Conservation (phyloP, 2,329 filamentous ascomycete species). For the Phialemoniopsis sp. region DNA sequence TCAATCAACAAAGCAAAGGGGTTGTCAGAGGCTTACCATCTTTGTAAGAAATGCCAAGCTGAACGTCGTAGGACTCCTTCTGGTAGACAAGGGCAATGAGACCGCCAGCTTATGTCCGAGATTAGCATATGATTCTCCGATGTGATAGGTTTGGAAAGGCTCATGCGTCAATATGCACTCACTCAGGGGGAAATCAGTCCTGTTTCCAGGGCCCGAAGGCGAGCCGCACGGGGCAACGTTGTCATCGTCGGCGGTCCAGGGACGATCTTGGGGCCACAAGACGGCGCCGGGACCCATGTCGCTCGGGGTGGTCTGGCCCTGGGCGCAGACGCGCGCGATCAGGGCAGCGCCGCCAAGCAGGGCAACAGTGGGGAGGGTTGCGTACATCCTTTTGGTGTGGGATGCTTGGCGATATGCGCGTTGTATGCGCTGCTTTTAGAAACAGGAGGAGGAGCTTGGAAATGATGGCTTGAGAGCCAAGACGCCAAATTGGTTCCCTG, state of each 20-base stretch:
- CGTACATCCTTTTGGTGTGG: no score
- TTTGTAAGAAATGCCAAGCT: conserved; percentile 17
- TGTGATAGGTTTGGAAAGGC: neutral
- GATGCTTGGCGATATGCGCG: no score
- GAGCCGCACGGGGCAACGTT: conserved; percentile 50
- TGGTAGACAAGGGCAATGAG: conserved; percentile 11
- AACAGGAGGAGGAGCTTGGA: no score
- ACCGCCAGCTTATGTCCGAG: conserved; percentile 6
- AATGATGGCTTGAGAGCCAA: no score
- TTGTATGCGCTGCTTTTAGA: no score
- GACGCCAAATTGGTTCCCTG: no score
- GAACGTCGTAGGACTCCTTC: conserved; percentile 12
- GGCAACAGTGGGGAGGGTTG: no score
- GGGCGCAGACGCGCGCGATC: no score
- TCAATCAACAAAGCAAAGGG: no score
- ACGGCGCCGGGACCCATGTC: conserved; percentile 51
- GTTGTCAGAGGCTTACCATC: conserved; percentile 27
- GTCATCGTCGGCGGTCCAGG: conserved; percentile 43
- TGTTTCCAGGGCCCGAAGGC: conserved; percentile 32
- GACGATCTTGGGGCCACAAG: conserved; percentile 47
- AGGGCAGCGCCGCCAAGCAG: no score
- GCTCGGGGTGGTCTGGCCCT: conserved; percentile 20
- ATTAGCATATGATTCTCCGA: neutral
- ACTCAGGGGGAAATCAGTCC: conserved; percentile 48
- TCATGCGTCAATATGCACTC: conserved; percentile 11